Evolutionary conservation across 2,329 filamentous ascomycete genomes (phyloP).

Genomic region (Sordariomycetes sp.): DNA sequence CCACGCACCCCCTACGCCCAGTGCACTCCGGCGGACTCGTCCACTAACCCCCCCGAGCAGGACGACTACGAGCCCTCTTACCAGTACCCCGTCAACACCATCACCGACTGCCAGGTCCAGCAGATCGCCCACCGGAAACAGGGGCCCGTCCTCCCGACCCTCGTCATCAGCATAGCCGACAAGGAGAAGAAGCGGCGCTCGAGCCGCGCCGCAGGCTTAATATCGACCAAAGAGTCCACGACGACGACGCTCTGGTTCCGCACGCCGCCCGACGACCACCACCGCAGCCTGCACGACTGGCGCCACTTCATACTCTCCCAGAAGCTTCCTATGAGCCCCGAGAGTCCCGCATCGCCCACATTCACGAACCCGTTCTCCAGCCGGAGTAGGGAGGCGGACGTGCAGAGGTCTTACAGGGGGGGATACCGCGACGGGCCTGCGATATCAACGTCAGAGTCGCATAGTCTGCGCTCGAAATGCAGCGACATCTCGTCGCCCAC

Average conservation of each 20-base stretch:
- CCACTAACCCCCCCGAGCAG: slow-evolving; percentile 13
- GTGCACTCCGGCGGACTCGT: background rate
- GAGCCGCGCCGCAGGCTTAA: slow-evolving; percentile 45
- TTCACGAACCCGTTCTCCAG: slow-evolving; percentile 40
- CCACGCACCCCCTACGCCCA: background rate
- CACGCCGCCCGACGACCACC: slow-evolving; percentile 33
- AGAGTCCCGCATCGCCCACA: slow-evolving; percentile 37
- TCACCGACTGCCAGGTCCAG: slow-evolving; percentile 45
- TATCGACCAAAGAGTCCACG: slow-evolving; percentile 30
- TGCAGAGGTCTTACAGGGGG: slow-evolving; percentile 18
- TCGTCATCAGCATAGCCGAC: slow-evolving; percentile 44
- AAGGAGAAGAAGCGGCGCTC: slow-evolving; percentile 52
- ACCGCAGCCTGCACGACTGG: slow-evolving; percentile 45
- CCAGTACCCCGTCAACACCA: slow-evolving; percentile 35
- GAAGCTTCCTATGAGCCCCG: slow-evolving; percentile 30
- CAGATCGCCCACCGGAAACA: slow-evolving; percentile 49
- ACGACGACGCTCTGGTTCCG: slow-evolving; percentile 43
- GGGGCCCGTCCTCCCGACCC: slow-evolving; percentile 42
- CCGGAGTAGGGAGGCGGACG: slow-evolving; percentile 18
- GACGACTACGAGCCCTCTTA: slow-evolving; percentile 40
- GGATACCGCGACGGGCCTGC: slow-evolving; percentile 35
- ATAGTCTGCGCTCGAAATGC: slow-evolving; percentile 45
- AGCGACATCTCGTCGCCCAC: slow-evolving; percentile 50
- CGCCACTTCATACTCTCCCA: slow-evolving; percentile 34
- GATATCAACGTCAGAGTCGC: slow-evolving; percentile 42